Base-by-base conservation (phyloP, 805 yeast genomes). In the Nakazawaea wickerhamii region DNA sequence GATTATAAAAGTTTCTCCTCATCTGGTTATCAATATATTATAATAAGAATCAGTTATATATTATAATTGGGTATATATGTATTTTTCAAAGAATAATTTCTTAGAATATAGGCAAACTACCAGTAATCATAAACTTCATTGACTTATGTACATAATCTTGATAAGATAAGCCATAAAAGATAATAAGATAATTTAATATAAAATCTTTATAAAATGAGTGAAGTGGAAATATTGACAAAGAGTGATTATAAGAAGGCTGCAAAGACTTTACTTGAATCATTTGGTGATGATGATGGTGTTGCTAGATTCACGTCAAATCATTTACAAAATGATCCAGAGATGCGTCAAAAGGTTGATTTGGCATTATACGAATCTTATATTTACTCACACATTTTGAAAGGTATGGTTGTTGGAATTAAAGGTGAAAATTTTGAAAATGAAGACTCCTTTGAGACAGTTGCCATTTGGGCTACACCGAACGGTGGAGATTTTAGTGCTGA, bases 391-490 rank as follows among this genome's bases (percentile, higher is more conserved):
- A 65, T 77, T 31, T 49, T 63, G 43, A 67, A 70, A 36, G 82
- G 82, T 1, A 36, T 75, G 21, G 74, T 68, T 21, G 52, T 75
- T 22, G 81, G 73, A 4, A 60, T 75, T 30, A 72, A 70, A 43
- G 80, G 78, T 41, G 61, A 65, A 1, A 50, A 53, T 32, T 55
- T 53, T 41, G 64, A 61, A 32, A 34, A 46, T 9, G 52, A 45
- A 25, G 64, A 58, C 21, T 44, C 50, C 3, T 77, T 70, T 52
- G 81, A 76, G 58, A 69, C 80, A 9, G 81, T 77, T 23, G 71
- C 77, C 5, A 54, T 75, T 14, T 77, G 81, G 81, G 60, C 75
- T 7, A 61, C 61, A 18, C 81, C 81, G 6, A 65, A 63, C 5
- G 50, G 60, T 17, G 46, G 46, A 4, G 46, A 43, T 38, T 53